Evolutionary conservation across 2,329 filamentous ascomycete genomes (phyloP), one percentile per base, ranked within the genome.

Genomic region (Purpureocillium takamizusanense): DNA sequence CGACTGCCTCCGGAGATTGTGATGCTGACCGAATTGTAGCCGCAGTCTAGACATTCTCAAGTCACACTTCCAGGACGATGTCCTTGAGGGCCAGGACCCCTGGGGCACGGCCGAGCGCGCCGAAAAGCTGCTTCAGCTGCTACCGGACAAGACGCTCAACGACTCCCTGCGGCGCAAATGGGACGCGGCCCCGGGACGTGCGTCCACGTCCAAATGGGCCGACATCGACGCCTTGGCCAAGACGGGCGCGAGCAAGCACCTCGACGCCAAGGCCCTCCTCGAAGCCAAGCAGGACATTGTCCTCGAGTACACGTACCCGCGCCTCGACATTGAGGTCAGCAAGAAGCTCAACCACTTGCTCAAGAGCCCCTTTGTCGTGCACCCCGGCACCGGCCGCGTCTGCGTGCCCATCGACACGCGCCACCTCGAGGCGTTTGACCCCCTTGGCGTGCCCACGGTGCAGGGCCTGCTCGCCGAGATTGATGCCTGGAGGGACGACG

Each of bases 271-370:
- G 45, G 78, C 81, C 3, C 72, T 98, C 11, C 74, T 83, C 8
- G 86, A 95, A 52, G 87, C 88, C 16, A 97, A 95, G 64, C 88
- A 95, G 59, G 92, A 97, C 56, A 85, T 98, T 44, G 81, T 97
- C 4, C 76, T 98, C 23, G 92, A 98, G 63, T 97, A 98, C 65
- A 95, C 92, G 7, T 98, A 98, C 61, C 92, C 92, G 3, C 83
- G 92, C 30, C 83, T 98, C 39, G 92, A 98, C 69, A 89, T 92
- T 44, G 88, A 95, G 61, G 92, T 98, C 57, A 92, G 85, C 56
- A 97, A 97, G 70, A 95, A 95, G 59, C 78, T 94, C 41, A 97
- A 95, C 66, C 92, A 98, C 73, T 78, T 98, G 72, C 80, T 98
- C 51, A 98, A 98, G 60, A 89, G 83, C 45, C 92, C 92, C 1